Conservation (phyloP, 2,329 filamentous ascomycete species). For the Claviceps maximensis region DNA sequence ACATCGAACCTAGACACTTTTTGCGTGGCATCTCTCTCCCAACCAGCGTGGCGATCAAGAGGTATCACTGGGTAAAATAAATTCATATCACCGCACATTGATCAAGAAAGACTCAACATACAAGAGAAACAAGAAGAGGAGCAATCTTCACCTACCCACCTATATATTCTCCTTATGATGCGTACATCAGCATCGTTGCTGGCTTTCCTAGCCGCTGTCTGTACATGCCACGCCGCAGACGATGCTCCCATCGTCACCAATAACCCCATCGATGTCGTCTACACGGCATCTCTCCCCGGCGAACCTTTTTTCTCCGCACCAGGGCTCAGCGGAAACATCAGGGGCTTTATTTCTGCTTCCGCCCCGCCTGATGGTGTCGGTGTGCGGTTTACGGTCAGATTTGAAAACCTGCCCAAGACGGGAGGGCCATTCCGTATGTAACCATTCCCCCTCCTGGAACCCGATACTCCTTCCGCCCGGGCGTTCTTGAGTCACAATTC, state of each 20-base stretch:
- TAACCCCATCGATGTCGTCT: slow-evolving; percentile 41
- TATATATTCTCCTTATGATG: not conserved
- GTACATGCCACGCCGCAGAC: slow-evolving; percentile 11
- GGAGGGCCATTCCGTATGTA: slow-evolving; percentile 49
- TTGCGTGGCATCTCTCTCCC: too few species aligned
- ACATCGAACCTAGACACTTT: too few species aligned
- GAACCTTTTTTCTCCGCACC: slow-evolving; percentile 36
- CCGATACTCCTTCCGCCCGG: too few species aligned
- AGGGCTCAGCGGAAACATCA: slow-evolving; percentile 29
- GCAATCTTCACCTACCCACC: not conserved
- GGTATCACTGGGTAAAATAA: too few species aligned
- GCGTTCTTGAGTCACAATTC: not conserved
- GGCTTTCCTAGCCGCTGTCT: not conserved
- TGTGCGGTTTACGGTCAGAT: slow-evolving; percentile 39
- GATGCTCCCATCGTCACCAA: slow-evolving; percentile 37
- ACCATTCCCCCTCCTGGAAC: too few species aligned
- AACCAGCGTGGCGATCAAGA: too few species aligned
- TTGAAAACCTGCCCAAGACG: slow-evolving; percentile 44
- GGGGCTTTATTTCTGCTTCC: slow-evolving; percentile 37
- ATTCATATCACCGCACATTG: too few species aligned
- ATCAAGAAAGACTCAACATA: too few species aligned
- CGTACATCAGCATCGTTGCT: not conserved
- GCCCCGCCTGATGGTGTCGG: slow-evolving; percentile 37
- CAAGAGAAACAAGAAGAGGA: not conserved
- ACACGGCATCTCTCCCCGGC: slow-evolving; percentile 42